Evolutionary conservation across 768 basidiomycete species (phyloP), one percentile per base, ranked within the genome.

Genomic region (Pilatotrama ljubarskyi): DNA sequence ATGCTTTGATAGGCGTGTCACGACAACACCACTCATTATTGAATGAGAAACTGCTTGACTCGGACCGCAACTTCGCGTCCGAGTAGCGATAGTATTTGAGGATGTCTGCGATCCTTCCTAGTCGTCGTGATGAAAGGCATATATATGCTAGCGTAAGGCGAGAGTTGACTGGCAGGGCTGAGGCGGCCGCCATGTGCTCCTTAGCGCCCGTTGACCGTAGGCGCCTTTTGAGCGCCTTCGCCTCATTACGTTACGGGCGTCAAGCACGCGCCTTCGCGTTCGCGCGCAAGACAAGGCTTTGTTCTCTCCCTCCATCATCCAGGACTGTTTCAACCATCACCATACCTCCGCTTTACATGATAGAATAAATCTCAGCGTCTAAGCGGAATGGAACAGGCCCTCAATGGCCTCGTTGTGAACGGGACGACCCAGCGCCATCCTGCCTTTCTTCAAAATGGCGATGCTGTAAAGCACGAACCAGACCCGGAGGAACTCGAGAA

Each of bases 401-500:
- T 51, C 35, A 62, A 62, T 47, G 61, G 64, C 58, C 54, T 56
- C 40, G 50, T 48, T 42, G 14, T 47, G 43, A 59, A 61, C 41
- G 60, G 60, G 26, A 35, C 53, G 43, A 48, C 50, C 22, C 36
- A 48, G 32, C 52, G 51, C 37, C 17, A 29, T 22, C 54, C 50
- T 24, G 18, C 47, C 2, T 24, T 25, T 20, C 38, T 56, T 5
- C 43, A 44, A 36, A 58, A 61, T 55, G 65, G 62, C 55, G 37
- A 58, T 24, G 6, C 38, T 36, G 20, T 17, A 24, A 51, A 52
- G 44, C 68, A 75, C 32, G 74, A 77, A 51, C 72, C 75, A 0
- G 64, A 75, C 2, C 29, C 85, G 50, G 84, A 88, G 51, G 78
- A 84, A 26, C 79, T 93, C 10, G 87, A 91, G 69, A 75, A 73